A percentile compares a stretch with the other conserved stretches of the same genome.
These are phyloP conservation scores for Alopecurus myosuroides DNA, from an alignment of 176 grass and related monocot species.

Conservation along the genomic window DNA sequence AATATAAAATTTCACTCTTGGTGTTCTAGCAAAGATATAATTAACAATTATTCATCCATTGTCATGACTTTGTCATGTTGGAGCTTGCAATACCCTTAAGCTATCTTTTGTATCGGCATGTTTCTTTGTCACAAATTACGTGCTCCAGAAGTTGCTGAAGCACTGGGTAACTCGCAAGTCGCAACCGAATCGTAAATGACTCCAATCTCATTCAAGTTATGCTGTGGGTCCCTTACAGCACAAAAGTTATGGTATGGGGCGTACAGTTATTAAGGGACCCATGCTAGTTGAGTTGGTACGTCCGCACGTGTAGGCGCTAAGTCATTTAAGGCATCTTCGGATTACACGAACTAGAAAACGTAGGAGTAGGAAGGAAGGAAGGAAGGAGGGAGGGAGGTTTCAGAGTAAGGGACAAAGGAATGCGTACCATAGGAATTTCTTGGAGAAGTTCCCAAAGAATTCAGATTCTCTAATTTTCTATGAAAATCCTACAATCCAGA, in stretches of 20 bases:
- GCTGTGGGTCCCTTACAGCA: neutral
- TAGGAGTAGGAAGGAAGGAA: neutral
- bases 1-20: slow-evolving; percentile 30
- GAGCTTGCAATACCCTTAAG: neutral
- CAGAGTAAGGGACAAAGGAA: neutral
- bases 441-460: neutral
- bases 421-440: neutral
- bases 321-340: neutral
- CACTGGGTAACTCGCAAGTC: neutral
- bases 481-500: neutral
- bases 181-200: neutral
- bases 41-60: neutral
- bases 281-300: too few species aligned
- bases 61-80: neutral
- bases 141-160: neutral
- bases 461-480: neutral
- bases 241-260: neutral
- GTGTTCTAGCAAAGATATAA: slow-evolving; percentile 10
- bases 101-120: neutral
- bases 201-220: neutral
- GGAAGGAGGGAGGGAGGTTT: neutral
- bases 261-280: neutral
- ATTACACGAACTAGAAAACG: neutral
- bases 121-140: neutral
- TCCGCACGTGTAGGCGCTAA: too few species aligned